Conservation (phyloP, 129 eudicot genomes). For the Scalesia atractyloides region DNA sequence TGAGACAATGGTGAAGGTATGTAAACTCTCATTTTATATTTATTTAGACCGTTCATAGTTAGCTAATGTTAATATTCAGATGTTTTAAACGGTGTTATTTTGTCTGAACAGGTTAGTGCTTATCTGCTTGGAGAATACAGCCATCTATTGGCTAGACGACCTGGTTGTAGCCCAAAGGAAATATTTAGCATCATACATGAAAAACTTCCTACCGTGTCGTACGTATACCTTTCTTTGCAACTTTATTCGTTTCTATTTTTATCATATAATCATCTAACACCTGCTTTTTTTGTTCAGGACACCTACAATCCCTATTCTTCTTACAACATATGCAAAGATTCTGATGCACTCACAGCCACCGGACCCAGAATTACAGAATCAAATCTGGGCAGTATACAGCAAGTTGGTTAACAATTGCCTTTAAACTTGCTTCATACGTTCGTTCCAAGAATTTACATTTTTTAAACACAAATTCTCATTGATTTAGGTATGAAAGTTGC, state of each 20-base stretch:
- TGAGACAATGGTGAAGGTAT: slow-evolving; percentile 99
- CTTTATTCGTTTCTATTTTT: slow-evolving; percentile 9
- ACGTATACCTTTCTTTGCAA: slow-evolving; percentile 35
- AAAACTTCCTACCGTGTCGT: slow-evolving; percentile 97
- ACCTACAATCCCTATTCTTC: slow-evolving; percentile 82
- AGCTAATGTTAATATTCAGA: slow-evolving; percentile 21
- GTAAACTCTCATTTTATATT: slow-evolving; percentile 30
- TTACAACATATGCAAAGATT: slow-evolving; percentile 94
- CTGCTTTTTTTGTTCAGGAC: slow-evolving; percentile 56
- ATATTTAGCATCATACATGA: slow-evolving; percentile 82
- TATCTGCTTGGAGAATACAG: slow-evolving; percentile 98
- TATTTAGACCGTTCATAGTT: background rate
- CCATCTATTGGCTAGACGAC: slow-evolving; percentile 94
- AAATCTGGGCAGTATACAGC: slow-evolving; percentile 85
- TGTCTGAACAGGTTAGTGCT: slow-evolving; percentile 76
- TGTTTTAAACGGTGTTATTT: background rate
- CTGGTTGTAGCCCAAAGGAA: slow-evolving; percentile 92
- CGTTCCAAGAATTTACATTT: background rate
- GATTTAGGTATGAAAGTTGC: slow-evolving; percentile 83
- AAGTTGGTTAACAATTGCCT: slow-evolving; percentile 54
- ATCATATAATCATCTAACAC: slow-evolving; percentile 13
- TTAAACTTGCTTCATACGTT: slow-evolving; percentile 13
- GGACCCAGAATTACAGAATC: slow-evolving; percentile 83
- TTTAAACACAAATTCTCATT: slow-evolving; percentile 9
- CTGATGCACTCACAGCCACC: slow-evolving; percentile 93